Base-by-base conservation (phyloP, 805 yeast species). In the Zygoascus ofunaensis region DNA sequence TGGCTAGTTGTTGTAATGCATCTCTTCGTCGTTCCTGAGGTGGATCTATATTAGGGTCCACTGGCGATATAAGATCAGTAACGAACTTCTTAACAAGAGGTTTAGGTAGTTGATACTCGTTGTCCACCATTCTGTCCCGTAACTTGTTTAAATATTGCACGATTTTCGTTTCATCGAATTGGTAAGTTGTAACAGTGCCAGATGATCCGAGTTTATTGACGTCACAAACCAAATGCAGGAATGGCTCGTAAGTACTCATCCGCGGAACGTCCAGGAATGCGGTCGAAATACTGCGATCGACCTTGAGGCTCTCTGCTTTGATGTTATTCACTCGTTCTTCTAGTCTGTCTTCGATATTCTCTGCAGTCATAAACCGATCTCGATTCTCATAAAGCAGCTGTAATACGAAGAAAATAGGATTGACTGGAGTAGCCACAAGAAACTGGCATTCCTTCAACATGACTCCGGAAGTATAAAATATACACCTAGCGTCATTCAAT, bases 381-480 rank as follows among this genome's bases (percentile, higher is more conserved):
- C 49, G 35, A 38, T 50, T 41, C 14, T 15, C 42, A 36, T 37
- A 49, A 12, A 62, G 47, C 3, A 52, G 47, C 1, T 51, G 52
- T 17, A 62, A 40, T 1, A 57, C 41, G 7, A 61, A 41, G 43
- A 52, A 59, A 10, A 58, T 28, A 2, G 61, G 57, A 39, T 59
- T 52, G 14, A 60, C 39, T 1, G 62, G 60, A 5, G 58, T 51
- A 4, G 58, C 50, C 3, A 54, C 56, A 4, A 49, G 41, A 10
- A 61, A 17, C 4, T 46, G 21, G 2, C 56, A 55, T 39, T 57
- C 58, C 4, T 39, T 32, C n/a, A 41, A 20, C n/a, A 51, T 30
- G 17, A 22, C n/a, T 34, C 48, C 46, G 18, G 39, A n/a, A 7
- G 34, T 34, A 26, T 44, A 42, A 19, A 35, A 26, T 8, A 23